A percentile compares a stretch with the other conserved stretches of the same genome.
These are phyloP conservation scores for Annona squamosa DNA, from an alignment of 164 flowering plant genomes.

Conservation along the genomic window DNA sequence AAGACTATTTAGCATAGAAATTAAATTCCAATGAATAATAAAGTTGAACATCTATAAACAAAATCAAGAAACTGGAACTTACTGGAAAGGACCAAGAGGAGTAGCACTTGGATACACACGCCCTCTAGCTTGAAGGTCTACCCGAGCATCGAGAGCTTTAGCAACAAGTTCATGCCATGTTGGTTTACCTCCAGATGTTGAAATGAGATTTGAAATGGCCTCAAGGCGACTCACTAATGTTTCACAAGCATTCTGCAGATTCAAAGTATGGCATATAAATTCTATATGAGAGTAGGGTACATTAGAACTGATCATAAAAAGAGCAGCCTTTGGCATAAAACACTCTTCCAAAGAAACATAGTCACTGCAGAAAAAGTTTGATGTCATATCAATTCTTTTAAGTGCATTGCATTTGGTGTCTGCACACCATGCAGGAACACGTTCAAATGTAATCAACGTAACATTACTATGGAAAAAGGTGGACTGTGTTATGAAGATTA, in stretches of 20 bases:
- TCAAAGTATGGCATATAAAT: background rate
- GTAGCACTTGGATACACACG: constrained; percentile 7
- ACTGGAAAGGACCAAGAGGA: constrained; percentile 10
- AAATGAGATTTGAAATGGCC: constrained; percentile 2
- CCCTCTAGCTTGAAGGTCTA: constrained; percentile 12
- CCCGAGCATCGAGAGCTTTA: constrained; percentile 8
- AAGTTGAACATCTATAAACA: background rate
- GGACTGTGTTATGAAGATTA: no score
- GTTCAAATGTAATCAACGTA: no score
- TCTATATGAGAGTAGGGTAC: background rate
- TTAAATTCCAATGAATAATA: background rate
- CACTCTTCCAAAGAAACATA: background rate
- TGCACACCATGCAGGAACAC: no score
- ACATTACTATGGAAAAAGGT: no score
- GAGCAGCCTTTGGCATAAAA: background rate
- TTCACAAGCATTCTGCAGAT: constrained; percentile 12
- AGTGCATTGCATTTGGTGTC: no score
- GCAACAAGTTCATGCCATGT: constrained; percentile 10
- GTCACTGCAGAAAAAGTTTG: no score
- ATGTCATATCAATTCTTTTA: no score
- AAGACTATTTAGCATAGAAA: background rate
- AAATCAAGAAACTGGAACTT: background rate
- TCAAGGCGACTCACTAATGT: constrained; percentile 4
- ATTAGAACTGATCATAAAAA: background rate
- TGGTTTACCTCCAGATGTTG: constrained; percentile 6